phyloP scores from a whole-genome alignment of 1,139 yeast genomes.

The Lodderomyces beijingensis region DNA sequence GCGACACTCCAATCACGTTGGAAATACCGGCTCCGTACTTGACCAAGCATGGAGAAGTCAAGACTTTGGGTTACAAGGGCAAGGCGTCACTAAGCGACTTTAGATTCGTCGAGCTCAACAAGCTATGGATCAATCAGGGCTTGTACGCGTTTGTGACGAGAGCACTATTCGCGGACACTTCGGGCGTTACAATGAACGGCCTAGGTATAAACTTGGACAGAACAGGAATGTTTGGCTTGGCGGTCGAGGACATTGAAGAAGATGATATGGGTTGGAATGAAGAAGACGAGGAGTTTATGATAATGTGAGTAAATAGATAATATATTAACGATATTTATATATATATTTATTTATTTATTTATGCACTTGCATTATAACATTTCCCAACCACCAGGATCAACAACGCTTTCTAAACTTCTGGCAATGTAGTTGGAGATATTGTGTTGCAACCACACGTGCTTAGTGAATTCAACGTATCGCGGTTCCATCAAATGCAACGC shows the following conservation, averaged over 20 bases:
- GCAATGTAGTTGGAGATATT: slow-evolving; percentile 75
- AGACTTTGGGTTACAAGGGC: slow-evolving; percentile 46
- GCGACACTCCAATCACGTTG: slow-evolving; percentile 23
- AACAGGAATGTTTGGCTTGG: too few relatives aligned
- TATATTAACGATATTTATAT: slow-evolving; percentile 9
- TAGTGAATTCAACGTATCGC: slow-evolving; percentile 64
- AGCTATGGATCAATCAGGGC: slow-evolving; percentile 57
- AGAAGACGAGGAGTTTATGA: slow-evolving; percentile 14
- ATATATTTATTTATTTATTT: slow-evolving; percentile 1
- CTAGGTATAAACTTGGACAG: slow-evolving; percentile 10
- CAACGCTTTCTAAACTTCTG: slow-evolving; percentile 68
- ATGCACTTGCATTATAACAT: slow-evolving; percentile 48
- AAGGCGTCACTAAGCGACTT: slow-evolving; percentile 50
- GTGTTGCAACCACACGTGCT: slow-evolving; percentile 74
- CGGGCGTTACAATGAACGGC: slow-evolving; percentile 5
- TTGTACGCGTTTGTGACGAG: slow-evolving; percentile 37
- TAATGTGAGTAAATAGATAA: slow-evolving; percentile 3
- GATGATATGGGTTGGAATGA: slow-evolving; percentile 14
- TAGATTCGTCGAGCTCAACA: slow-evolving; percentile 53
- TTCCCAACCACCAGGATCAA: slow-evolving; percentile 96
- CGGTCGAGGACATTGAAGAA: slow-evolving; percentile 17
- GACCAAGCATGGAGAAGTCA: slow-evolving; percentile 70
- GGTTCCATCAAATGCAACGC: slow-evolving; percentile 63
- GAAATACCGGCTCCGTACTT: slow-evolving; percentile 61
- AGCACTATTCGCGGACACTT: slow-evolving; percentile 24